Percentiles rank a stretch among this genome's conserved stretches.
Evolutionary conservation across 805 yeast genomes (phyloP).

Genomic region (Trichomonascus vanleenenianus): DNA sequence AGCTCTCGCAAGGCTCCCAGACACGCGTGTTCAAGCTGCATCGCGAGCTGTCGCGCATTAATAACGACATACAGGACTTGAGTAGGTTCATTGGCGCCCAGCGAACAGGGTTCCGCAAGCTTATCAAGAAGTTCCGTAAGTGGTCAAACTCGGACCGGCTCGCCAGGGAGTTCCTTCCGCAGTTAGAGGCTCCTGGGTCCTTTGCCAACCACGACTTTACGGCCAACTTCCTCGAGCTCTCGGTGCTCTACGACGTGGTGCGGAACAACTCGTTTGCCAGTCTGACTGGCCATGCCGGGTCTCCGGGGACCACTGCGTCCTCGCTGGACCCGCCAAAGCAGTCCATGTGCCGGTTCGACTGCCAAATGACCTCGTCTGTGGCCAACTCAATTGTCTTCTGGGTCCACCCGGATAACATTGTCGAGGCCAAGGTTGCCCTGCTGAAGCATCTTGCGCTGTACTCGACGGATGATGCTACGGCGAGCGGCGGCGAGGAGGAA

Average conservation of each 20-base stretch:
- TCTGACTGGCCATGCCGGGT: neutral
- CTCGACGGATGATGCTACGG: constrained; percentile 18
- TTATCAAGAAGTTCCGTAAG: constrained; percentile 59
- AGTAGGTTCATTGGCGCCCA: constrained; percentile 68
- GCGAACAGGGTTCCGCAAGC: constrained; percentile 61
- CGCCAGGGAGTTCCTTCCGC: constrained; percentile 21
- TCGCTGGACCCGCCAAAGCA: constrained; percentile 14
- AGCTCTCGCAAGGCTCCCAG: constrained; percentile 16
- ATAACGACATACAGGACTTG: constrained; percentile 51
- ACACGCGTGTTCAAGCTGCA: constrained; percentile 22
- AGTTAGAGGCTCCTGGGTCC: constrained; percentile 41
- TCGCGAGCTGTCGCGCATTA: constrained; percentile 36
- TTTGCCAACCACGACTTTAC: constrained; percentile 56
- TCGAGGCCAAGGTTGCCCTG: constrained; percentile 43
- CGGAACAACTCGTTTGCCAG: constrained; percentile 17
- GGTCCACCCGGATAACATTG: constrained; percentile 54
- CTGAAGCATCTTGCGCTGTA: constrained; percentile 37
- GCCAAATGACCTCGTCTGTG: constrained; percentile 25
- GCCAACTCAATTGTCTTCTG: constrained; percentile 38
- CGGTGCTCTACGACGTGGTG: constrained; percentile 45
- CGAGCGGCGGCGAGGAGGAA: constrained; percentile 6
- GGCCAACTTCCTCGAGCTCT: constrained; percentile 52
- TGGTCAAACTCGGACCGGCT: constrained; percentile 32
- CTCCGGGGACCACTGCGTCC: neutral
- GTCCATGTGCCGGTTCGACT: constrained; percentile 26